phyloP scores from a whole-genome alignment of 306 rosid species.

The Lablab purpureus region DNA sequence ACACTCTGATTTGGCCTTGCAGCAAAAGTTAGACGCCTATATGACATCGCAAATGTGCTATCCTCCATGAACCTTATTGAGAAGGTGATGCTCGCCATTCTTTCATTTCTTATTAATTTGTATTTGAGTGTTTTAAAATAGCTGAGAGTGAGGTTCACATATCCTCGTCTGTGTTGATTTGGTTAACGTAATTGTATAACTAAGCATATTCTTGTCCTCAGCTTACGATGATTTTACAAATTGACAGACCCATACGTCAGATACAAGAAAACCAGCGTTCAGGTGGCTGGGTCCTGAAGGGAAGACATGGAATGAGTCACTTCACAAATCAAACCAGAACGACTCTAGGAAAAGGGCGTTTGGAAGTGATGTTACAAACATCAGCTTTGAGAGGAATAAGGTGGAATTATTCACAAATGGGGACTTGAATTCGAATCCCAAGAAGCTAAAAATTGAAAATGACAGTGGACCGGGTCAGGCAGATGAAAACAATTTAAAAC shows the following conservation, averaged over 20 bases:
- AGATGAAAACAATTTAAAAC: slow-evolving; percentile 49
- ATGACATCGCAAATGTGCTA: slow-evolving; percentile 93
- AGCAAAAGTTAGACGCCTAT: slow-evolving; percentile 96
- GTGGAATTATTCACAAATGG: slow-evolving; percentile 47
- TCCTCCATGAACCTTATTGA: slow-evolving; percentile 89
- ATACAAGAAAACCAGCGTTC: slow-evolving; percentile 90
- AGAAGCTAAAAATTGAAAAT: slow-evolving; percentile 45
- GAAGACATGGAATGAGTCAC: slow-evolving; percentile 43
- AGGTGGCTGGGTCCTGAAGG: slow-evolving; percentile 81
- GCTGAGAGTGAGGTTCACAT: neutral
- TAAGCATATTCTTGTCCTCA: slow-evolving; percentile 1
- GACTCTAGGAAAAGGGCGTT: slow-evolving; percentile 78
- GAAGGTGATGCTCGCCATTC: slow-evolving; percentile 62
- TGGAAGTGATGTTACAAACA: slow-evolving; percentile 81
- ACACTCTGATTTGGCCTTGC: slow-evolving; percentile 49
- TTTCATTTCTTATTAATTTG: neutral
- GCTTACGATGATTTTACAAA: neutral
- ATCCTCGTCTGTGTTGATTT: neutral
- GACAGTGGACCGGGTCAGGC: slow-evolving; percentile 41
- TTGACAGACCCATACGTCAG: slow-evolving; percentile 76
- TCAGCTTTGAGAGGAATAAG: slow-evolving; percentile 59
- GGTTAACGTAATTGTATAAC: neutral
- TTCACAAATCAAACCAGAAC: slow-evolving; percentile 31
- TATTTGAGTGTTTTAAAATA: neutral
- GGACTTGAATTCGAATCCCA: slow-evolving; percentile 42